Conservation (phyloP, 495 filamentous ascomycete genomes). For the Collariella sp. region DNA sequence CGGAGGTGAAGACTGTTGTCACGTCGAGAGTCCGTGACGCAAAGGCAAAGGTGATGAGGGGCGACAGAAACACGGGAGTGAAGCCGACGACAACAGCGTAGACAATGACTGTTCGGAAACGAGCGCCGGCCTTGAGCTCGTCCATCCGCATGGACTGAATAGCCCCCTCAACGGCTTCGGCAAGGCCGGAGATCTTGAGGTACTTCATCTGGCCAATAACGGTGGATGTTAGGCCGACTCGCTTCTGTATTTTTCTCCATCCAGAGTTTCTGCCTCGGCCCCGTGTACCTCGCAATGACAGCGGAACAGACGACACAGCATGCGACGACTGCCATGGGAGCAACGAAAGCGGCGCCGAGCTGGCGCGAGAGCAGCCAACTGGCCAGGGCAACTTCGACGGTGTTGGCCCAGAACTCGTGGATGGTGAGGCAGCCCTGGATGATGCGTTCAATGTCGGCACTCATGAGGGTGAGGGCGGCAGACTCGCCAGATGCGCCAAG, state of each 20-base stretch:
- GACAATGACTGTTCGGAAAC: conserved; percentile 22
- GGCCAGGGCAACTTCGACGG: conserved; percentile 46
- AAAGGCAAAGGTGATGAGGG: conserved; percentile 35
- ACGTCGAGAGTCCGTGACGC: conserved; percentile 39
- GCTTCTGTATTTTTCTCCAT: conserved; percentile 28
- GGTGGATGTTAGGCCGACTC: conserved; percentile 34
- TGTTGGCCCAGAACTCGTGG: conserved; percentile 42
- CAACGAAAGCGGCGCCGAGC: conserved; percentile 50
- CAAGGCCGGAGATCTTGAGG: conserved; percentile 39
- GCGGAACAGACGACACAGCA: conserved; percentile 15
- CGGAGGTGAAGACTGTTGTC: conserved; percentile 48
- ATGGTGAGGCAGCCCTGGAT: conserved; percentile 14
- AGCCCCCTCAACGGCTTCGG: conserved; percentile 23
- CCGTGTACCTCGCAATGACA: conserved; percentile 19
- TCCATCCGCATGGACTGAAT: conserved; percentile 35
- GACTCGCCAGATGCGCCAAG: conserved; percentile 41
- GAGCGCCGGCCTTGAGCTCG: conserved; percentile 32
- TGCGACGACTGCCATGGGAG: conserved; percentile 41
- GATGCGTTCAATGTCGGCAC: conserved; percentile 36
- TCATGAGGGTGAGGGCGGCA: conserved; percentile 56
- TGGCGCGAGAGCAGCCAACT: conserved; percentile 49
- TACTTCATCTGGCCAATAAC: conserved; percentile 41
- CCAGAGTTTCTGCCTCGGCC: conserved; percentile 36
- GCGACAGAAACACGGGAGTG: conserved; percentile 40
- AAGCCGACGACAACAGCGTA: conserved; percentile 35